Evolutionary conservation across 257 asterid genomes (phyloP).

Genomic region (Scutellaria minor): DNA sequence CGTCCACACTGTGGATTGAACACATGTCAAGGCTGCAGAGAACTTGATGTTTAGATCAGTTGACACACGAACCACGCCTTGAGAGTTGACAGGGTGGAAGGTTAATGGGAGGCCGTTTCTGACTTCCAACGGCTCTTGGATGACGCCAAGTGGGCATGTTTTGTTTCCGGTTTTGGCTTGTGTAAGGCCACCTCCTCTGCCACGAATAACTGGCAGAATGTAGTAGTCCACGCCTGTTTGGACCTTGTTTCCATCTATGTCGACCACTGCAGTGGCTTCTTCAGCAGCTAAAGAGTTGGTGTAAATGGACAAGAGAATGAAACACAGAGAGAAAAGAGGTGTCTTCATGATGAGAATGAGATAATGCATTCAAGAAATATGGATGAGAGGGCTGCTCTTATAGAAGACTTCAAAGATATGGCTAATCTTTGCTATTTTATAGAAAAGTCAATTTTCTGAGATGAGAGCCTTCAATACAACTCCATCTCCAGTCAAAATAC

Average conservation of each 20-base stretch:
- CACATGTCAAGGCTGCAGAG: slow-evolving; percentile 43
- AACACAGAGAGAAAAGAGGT: slow-evolving; percentile 5
- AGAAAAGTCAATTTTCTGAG: slow-evolving; percentile 4
- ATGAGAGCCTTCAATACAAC: neutral
- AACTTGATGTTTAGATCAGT: slow-evolving; percentile 55
- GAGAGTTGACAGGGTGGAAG: slow-evolving; percentile 50
- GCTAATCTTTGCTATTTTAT: neutral
- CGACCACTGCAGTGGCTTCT: slow-evolving; percentile 45
- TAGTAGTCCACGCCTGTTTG: slow-evolving; percentile 44
- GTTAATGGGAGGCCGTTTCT: slow-evolving; percentile 52
- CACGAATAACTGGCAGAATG: slow-evolving; percentile 54
- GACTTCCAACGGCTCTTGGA: slow-evolving; percentile 44
- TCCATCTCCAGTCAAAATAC: neutral
- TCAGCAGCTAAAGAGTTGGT: slow-evolving; percentile 33
- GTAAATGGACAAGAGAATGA: slow-evolving; percentile 32
- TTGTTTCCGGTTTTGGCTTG: slow-evolving; percentile 33
- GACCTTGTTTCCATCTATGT: slow-evolving; percentile 41
- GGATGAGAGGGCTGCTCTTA: slow-evolving; percentile 8
- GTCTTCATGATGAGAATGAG: slow-evolving; percentile 28
- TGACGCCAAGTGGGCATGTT: slow-evolving; percentile 50
- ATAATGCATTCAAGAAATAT: neutral
- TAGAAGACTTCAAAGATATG: neutral
- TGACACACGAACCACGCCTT: slow-evolving; percentile 42
- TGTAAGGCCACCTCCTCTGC: slow-evolving; percentile 65
- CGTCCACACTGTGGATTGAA: slow-evolving; percentile 50